Percentiles rank a stretch among this genome's conserved stretches.
These are phyloP conservation scores for Calonectria pseudoreteaudii DNA, from an alignment of 2,329 filamentous ascomycete species.

Conservation along the genomic window DNA sequence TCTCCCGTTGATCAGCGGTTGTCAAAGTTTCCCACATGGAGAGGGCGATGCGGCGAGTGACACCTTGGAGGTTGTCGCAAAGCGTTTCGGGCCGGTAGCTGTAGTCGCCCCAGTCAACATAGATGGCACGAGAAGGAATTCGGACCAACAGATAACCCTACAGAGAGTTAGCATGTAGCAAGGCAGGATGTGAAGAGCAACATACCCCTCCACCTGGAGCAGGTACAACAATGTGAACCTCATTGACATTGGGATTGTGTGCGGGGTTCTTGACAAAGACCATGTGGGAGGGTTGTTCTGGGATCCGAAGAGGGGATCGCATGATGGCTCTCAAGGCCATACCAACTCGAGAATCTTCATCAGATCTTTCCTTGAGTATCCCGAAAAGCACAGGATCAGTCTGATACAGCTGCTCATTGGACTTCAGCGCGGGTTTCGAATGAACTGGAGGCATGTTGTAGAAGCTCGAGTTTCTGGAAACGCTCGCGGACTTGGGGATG, in stretches of 20 bases:
- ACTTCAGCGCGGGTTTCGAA: background rate
- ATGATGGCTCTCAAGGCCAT: background rate
- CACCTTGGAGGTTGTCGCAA: background rate
- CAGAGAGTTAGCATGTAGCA: background rate
- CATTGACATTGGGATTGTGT: background rate
- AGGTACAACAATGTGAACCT: background rate
- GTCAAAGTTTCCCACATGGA: background rate
- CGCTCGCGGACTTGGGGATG: too few relatives aligned
- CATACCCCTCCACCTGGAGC: slow-evolving; percentile 17
- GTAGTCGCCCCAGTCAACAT: background rate
- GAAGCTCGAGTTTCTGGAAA: background rate
- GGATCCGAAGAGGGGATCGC: background rate
- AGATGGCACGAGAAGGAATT: background rate
- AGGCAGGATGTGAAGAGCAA: background rate
- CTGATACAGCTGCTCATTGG: background rate
- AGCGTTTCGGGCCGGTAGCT: background rate
- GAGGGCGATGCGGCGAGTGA: background rate
- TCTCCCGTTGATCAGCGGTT: background rate
- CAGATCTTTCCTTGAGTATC: background rate
- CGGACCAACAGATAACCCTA: background rate
- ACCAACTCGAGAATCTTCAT: background rate
- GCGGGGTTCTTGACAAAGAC: background rate
- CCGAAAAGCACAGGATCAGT: slow-evolving; percentile 5
- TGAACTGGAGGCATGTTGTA: background rate
- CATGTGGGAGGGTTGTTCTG: background rate